A percentile compares a stretch with the other conserved stretches of the same genome.
phyloP scores from a whole-genome alignment of 2,329 filamentous ascomycete genomes.

The Fusarium avenaceum region DNA sequence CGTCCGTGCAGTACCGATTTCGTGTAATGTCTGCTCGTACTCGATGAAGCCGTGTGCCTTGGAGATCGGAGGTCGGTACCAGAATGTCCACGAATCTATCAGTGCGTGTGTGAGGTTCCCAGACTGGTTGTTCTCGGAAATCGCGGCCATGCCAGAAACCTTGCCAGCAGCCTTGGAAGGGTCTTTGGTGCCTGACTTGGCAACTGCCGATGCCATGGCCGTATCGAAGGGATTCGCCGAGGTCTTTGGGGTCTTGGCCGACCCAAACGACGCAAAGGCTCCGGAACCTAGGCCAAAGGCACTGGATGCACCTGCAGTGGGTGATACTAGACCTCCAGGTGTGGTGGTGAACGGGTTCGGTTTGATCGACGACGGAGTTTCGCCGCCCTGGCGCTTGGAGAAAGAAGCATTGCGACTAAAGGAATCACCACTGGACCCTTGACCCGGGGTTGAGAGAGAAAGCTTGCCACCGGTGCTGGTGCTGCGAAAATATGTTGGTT shows the following conservation, averaged over 20 bases:
- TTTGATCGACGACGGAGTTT: constrained; percentile 75
- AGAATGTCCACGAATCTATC: constrained; percentile 93
- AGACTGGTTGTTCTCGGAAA: constrained; percentile 58
- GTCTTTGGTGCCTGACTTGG: constrained; percentile 54
- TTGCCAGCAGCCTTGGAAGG: constrained; percentile 49
- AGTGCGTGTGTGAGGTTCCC: constrained; percentile 67
- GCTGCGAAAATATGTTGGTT: constrained; percentile 30
- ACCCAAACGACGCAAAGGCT: constrained; percentile 90
- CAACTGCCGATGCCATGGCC: constrained; percentile 65
- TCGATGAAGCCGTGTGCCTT: constrained; percentile 90
- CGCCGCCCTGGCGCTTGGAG: constrained; percentile 81
- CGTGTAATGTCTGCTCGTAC: constrained; percentile 95
- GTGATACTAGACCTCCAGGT: constrained; percentile 66
- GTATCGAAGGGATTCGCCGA: constrained; percentile 85
- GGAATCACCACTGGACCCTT: constrained; percentile 67
- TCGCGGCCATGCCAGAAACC: constrained; percentile 59
- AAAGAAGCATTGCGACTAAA: constrained; percentile 73
- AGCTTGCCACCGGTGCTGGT: constrained; percentile 82
- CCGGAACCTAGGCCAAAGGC: constrained; percentile 95
- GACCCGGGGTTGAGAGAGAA: constrained; percentile 82
- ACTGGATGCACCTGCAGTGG: constrained; percentile 77
- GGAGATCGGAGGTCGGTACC: constrained; percentile 95
- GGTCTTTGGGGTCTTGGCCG: constrained; percentile 88
- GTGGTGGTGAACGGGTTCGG: constrained; percentile 82
- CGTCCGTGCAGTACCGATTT: constrained; percentile 84